These are phyloP conservation scores for Terana coerulea DNA, from an alignment of 768 basidiomycete species.

Conservation along the genomic window DNA sequence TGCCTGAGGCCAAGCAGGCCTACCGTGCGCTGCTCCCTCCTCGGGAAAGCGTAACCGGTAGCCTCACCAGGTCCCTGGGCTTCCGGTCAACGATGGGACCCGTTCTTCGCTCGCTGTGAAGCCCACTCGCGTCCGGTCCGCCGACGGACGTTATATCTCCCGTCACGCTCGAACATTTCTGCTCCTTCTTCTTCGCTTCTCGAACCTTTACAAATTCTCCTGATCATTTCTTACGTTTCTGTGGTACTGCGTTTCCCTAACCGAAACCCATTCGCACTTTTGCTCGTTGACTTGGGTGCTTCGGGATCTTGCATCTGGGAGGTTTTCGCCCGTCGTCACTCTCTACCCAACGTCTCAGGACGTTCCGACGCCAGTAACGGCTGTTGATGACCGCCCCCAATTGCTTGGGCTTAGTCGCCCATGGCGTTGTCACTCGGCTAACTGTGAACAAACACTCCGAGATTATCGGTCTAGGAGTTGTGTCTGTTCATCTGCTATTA, in stretches of 20 bases:
- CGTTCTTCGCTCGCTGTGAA: slow-evolving; percentile 7
- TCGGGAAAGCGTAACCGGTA: slow-evolving; percentile 27
- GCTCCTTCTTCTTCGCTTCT: not conserved
- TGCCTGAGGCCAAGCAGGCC: not conserved
- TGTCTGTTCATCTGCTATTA: slow-evolving; percentile 31
- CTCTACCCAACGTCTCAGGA: slow-evolving; percentile 28
- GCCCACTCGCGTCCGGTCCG: slow-evolving; percentile 3
- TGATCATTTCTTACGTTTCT: slow-evolving; percentile 23
- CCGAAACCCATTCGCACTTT: slow-evolving; percentile 29
- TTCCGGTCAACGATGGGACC: slow-evolving; percentile 15
- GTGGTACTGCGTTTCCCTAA: slow-evolving; percentile 28
- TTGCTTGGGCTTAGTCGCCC: slow-evolving; percentile 32
- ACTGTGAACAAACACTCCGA: slow-evolving; percentile 28
- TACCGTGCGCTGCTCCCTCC: slow-evolving; percentile 2
- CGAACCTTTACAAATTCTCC: not conserved
- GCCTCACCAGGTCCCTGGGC: slow-evolving; percentile 18
- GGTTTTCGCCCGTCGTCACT: slow-evolving; percentile 29
- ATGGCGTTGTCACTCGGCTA: slow-evolving; percentile 28
- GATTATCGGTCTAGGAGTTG: slow-evolving; percentile 25
- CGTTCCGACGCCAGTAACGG: slow-evolving; percentile 35
- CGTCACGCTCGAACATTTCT: not conserved
- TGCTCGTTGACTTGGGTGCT: slow-evolving; percentile 35
- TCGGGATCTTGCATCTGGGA: slow-evolving; percentile 35
- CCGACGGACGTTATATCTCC: not conserved
- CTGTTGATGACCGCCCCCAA: slow-evolving; percentile 33